Conservation (phyloP, 2,329 filamentous ascomycete species). For the Trichoderma asperellum region DNA sequence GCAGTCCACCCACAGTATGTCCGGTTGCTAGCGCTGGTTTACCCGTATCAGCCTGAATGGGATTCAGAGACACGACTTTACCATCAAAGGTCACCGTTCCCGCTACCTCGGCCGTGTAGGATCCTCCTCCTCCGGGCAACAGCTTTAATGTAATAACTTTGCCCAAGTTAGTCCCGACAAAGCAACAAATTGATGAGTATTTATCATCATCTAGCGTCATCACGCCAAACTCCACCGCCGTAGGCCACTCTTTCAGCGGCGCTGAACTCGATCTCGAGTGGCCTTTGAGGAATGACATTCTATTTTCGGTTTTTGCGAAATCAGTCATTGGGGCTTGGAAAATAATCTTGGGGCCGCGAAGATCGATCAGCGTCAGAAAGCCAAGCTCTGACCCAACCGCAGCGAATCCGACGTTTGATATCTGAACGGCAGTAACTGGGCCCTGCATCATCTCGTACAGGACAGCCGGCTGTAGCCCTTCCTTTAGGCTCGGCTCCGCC, state of each 20-base stretch:
- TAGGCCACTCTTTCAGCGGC: conserved; percentile 70
- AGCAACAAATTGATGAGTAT: conserved; percentile 91
- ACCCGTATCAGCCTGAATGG: conserved; percentile 79
- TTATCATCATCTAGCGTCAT: conserved; percentile 92
- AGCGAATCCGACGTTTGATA: conserved; percentile 93
- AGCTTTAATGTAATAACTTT: conserved; percentile 90
- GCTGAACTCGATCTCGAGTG: conserved; percentile 42
- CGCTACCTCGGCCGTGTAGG: conserved; percentile 71
- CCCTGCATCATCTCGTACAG: conserved; percentile 85
- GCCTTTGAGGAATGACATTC: conserved; percentile 68
- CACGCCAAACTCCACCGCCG: conserved; percentile 85
- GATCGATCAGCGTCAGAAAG: conserved; percentile 78
- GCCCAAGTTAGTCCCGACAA: conserved; percentile 85
- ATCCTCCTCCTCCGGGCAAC: conserved; percentile 69
- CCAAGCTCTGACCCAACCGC: conserved; percentile 85
- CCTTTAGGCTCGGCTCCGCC: conserved; percentile 72
- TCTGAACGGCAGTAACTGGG: conserved; percentile 74
- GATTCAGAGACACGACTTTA: conserved; percentile 73
- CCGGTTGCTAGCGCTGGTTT: conserved; percentile 76
- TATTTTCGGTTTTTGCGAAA: conserved; percentile 75
- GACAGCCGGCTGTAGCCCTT: conserved; percentile 78
- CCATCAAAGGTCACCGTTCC: conserved; percentile 71
- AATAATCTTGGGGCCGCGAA: conserved; percentile 85
- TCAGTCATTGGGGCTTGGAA: conserved; percentile 74
- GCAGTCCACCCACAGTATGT: conserved; percentile 72